Evolutionary conservation across 768 basidiomycete genomes (phyloP).

Genomic region (Tricholomella constricta): DNA sequence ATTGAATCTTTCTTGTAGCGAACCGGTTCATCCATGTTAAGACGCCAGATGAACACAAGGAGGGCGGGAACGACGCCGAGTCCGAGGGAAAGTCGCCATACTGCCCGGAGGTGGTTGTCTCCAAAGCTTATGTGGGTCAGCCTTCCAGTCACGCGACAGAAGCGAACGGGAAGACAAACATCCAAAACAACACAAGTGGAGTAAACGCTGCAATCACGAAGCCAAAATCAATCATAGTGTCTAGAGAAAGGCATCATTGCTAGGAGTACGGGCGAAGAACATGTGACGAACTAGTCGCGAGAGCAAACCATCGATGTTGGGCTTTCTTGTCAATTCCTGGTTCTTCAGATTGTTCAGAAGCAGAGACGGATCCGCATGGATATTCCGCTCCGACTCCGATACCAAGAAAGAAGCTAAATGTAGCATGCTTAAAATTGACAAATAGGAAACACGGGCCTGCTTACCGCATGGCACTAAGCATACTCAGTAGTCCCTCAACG

Average conservation of each 20-base stretch:
- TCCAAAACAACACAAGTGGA: conserved; percentile 87
- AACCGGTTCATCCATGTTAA: conserved; percentile 80
- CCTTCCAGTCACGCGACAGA: not conserved
- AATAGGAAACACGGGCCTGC: conserved; percentile 11
- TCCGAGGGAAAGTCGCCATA: conserved; percentile 87
- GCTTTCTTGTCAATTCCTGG: conserved; percentile 73
- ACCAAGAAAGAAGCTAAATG: conserved; percentile 76
- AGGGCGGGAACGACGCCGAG: conserved; percentile 81
- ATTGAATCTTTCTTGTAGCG: conserved; percentile 78
- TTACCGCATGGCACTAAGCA: conserved; percentile 79
- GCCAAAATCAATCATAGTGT: conserved; percentile 84
- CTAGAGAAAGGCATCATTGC: conserved; percentile 33
- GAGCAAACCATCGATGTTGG: conserved; percentile 84
- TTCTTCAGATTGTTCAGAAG: conserved; percentile 89
- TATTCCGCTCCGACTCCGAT: conserved; percentile 90
- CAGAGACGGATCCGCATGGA: conserved; percentile 87
- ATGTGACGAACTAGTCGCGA: conserved; percentile 75
- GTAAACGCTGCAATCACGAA: conserved; percentile 82
- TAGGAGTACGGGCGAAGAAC: not conserved
- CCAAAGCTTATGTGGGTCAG: conserved; percentile 57
- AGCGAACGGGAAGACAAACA: conserved; percentile 47
- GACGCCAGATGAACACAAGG: conserved; percentile 84
- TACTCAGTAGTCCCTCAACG: conserved; percentile 68
- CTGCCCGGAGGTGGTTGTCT: conserved; percentile 74
- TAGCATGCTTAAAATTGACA: not conserved